Evolutionary conservation across 805 yeast genomes (phyloP), one percentile per base, ranked within the genome.

Genomic region (Zygosaccharomyces rouxii): DNA sequence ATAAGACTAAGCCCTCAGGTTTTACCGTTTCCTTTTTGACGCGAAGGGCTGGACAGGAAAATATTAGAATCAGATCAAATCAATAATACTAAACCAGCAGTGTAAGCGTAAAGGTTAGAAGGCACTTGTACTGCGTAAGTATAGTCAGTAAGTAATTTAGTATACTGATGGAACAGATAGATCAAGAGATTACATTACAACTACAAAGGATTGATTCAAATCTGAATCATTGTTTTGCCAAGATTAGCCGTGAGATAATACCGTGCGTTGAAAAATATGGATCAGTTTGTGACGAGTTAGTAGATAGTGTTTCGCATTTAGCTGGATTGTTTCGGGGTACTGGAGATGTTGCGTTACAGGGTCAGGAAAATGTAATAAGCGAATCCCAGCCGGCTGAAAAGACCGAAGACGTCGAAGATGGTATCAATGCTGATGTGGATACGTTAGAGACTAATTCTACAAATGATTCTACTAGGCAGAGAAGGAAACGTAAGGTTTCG

Each of bases 171-270:
- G 95, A 88, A 58, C 73, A 79, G 56, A 64, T 87, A 38, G 95
- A 89, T 58, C 95, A 86, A 63, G 85, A 83, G 59, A 85, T 87
- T 37, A 87, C 95, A 0, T 64, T 84, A 46, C 79, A 82, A 5
- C 68, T 89, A 42, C 96, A 88, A 64, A 83, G 82, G 42, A 86
- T 89, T 21, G 96, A 89, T 67, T 76, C 80, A 42, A 84, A 87
- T 59, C 73, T 89, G 43, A 77, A 84, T 10, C 72, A 76, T 38
- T 80, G 90, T 18, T 87, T 85, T 62, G 75, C 80, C 40, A 75
- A 83, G 29, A 79, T 89, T 22, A 80, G 81, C 42, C 84, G 84
- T 51, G 75, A 76, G 37, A 74, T 89, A 26, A 72, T 86, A 28
- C 96, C 96, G 2, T 72, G 79, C 10, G 75, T 89, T 19, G 76